A percentile compares a stretch with the other conserved stretches of the same genome.
Conservation (phyloP, 371 early-diverging fungal species). For the Mortierella sp. region DNA sequence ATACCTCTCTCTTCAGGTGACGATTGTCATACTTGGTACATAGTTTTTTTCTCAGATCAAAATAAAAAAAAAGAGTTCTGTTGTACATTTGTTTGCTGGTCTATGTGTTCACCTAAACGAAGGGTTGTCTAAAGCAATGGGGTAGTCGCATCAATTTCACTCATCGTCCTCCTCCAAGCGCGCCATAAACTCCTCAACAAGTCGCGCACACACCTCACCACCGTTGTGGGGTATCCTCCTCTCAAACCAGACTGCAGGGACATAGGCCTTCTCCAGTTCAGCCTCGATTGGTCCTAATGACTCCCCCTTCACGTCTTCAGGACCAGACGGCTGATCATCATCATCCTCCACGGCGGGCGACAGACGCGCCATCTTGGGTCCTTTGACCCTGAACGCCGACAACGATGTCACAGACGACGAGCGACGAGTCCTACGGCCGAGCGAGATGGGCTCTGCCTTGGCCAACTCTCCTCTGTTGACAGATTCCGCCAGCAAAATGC, state of each 20-base stretch:
- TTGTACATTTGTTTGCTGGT: background rate
- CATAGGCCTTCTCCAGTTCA: slow-evolving; percentile 6
- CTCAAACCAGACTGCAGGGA: slow-evolving; percentile 24
- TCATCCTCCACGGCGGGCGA: background rate
- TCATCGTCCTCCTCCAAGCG: slow-evolving; percentile 52
- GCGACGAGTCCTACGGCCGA: slow-evolving; percentile 22
- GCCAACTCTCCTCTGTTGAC: background rate
- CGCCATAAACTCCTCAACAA: slow-evolving; percentile 62
- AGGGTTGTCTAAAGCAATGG: background rate
- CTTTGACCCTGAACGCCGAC: slow-evolving; percentile 19
- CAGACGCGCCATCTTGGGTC: slow-evolving; percentile 22
- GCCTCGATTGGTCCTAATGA: background rate
- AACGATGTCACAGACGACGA: slow-evolving; percentile 27
- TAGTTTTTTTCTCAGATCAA: no score
- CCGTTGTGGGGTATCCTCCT: slow-evolving; percentile 66
- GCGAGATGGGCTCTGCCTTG: background rate
- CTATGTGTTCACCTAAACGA: no score
- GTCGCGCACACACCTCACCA: slow-evolving; percentile 66
- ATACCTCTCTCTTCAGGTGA: no score
- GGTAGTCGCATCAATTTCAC: background rate
- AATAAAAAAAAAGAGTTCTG: background rate
- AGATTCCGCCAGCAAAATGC: background rate
- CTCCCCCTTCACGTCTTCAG: background rate
- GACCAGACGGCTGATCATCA: background rate
- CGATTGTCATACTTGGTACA: no score